A percentile compares a stretch with the other conserved stretches of the same genome.
Evolutionary conservation across 2,329 filamentous ascomycete genomes (phyloP).

Genomic region (Dendrostoma leiphaemia): DNA sequence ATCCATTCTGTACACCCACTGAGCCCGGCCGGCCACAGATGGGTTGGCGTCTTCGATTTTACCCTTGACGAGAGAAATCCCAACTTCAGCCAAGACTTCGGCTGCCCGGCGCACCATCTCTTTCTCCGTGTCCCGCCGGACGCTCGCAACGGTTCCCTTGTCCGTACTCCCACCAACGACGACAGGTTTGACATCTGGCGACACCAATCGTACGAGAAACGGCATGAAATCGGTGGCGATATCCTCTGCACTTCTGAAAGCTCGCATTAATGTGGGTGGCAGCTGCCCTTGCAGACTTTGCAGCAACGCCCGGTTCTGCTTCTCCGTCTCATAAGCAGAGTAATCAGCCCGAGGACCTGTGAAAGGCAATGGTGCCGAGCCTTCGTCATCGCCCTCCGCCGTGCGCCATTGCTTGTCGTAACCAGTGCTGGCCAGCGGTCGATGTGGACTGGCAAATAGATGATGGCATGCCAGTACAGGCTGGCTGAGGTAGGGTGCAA

Average conservation of each 20-base stretch:
- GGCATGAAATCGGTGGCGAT: constrained; percentile 82
- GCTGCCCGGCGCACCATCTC: constrained; percentile 77
- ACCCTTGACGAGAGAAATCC: constrained; percentile 77
- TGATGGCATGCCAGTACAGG: constrained; percentile 87
- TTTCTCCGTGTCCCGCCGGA: constrained; percentile 83
- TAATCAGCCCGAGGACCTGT: constrained; percentile 80
- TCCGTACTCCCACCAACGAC: constrained; percentile 67
- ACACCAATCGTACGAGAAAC: constrained; percentile 78
- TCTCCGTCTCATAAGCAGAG: constrained; percentile 75
- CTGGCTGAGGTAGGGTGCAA: constrained; percentile 82
- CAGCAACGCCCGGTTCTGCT: constrained; percentile 73
- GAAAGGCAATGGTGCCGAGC: constrained; percentile 65
- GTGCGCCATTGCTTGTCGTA: constrained; percentile 45
- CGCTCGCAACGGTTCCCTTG: constrained; percentile 65
- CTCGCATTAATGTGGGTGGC: constrained; percentile 67
- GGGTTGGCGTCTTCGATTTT: constrained; percentile 60
- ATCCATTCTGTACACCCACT: constrained; percentile 92
- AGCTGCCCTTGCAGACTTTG: constrained; percentile 71
- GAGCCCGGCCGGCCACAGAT: constrained; percentile 51
- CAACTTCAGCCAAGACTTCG: constrained; percentile 77
- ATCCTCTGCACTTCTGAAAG: constrained; percentile 76
- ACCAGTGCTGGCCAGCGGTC: constrained; percentile 39
- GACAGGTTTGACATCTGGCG: constrained; percentile 88
- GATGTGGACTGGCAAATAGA: constrained; percentile 75
- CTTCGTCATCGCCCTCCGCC: constrained; percentile 44